Base-by-base conservation (phyloP, 2,329 filamentous ascomycete species). In the Neonectria ditissima region DNA sequence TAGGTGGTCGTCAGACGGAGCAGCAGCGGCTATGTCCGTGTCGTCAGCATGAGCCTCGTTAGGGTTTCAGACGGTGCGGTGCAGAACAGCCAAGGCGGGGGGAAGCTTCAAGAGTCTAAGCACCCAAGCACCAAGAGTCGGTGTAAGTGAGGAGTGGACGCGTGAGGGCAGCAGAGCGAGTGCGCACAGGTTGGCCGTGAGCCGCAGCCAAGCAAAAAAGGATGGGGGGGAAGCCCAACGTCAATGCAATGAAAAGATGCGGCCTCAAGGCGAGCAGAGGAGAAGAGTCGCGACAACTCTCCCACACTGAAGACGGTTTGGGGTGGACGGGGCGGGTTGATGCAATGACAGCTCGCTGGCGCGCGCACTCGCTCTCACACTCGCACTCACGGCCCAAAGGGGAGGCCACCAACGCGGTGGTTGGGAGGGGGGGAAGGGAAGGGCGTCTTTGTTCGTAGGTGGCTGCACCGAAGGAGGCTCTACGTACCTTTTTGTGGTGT, bases 401-500 rank as follows among this genome's bases (percentile, higher is more conserved):
- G 62, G 18, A 56, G 50, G 44, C 11, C 50, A 55, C 51, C 39
- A 28, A 16, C 43, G 56, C 59, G 53, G 63, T 54, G 54, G 58
- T 58, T 65, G 63, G 54, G 54, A 43, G 41, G 50, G 48, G 32
- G 37, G 41, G 50, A 56, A 55, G 53, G 37, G 44, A 41, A 56
- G 37, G 53, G 48, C 28, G 37, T 39, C 47, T 48, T 51, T 47
- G 53, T 52, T 57, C 43, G 50, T 28, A 65, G 55, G 59, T 59
- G 32, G 52, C 54, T 48, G 50, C 41, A 59, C 9, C 18, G 43
- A 48, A 44, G 32, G 59, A 62, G 59, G 55, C 52, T 68, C 65
- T 68, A 73, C 69, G 65, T 73, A 73, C 70, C 70, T 69, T 62
- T 73, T 71, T 66, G 68, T 67, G 69, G 60, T 63, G 66, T 66